phyloP scores from a whole-genome alignment of 2,329 filamentous ascomycete species.

The Cercospora beticola region DNA sequence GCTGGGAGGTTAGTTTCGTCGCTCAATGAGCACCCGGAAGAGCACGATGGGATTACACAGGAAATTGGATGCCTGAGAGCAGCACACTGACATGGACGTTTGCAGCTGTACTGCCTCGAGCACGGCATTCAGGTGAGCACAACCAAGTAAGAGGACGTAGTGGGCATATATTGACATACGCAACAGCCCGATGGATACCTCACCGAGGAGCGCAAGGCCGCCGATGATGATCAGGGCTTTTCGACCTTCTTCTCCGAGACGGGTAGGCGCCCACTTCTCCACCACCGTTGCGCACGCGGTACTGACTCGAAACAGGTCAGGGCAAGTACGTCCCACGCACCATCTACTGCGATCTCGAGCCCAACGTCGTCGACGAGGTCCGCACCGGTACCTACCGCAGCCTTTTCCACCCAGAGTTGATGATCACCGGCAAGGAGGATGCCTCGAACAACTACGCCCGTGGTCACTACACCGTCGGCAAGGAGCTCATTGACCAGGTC shows the following conservation, averaged over 20 bases:
- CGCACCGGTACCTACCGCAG: slow-evolving; percentile 94
- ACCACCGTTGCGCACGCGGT: slow-evolving; percentile 53
- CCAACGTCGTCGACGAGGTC: slow-evolving; percentile 99
- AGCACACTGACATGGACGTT: slow-evolving; percentile 37
- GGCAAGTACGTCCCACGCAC: slow-evolving; percentile 98
- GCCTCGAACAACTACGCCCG: slow-evolving; percentile 99
- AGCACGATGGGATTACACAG: slow-evolving; percentile 23
- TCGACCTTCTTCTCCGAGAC: slow-evolving; percentile 99
- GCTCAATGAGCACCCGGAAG: slow-evolving; percentile 20
- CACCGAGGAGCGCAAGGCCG: slow-evolving; percentile 94
- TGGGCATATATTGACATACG: slow-evolving; percentile 24
- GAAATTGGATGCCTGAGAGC: slow-evolving; percentile 35
- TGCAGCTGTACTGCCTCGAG: slow-evolving; percentile 97
- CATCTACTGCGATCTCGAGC: slow-evolving; percentile 99
- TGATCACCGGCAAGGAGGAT: slow-evolving; percentile 99
- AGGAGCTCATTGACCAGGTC: slow-evolving; percentile 98
- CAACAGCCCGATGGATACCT: slow-evolving; percentile 93
- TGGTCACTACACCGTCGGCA: slow-evolving; percentile 99
- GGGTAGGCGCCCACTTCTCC: slow-evolving; percentile 57
- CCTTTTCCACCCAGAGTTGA: slow-evolving; percentile 98
- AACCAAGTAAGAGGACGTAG: slow-evolving; percentile 4
- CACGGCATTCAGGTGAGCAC: slow-evolving; percentile 92
- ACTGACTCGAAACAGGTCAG: slow-evolving; percentile 63
- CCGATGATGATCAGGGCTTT: slow-evolving; percentile 93
- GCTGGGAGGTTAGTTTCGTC: slow-evolving; percentile 88